Base-by-base conservation (phyloP, 495 filamentous ascomycete species). In the Penicillium canescens region DNA sequence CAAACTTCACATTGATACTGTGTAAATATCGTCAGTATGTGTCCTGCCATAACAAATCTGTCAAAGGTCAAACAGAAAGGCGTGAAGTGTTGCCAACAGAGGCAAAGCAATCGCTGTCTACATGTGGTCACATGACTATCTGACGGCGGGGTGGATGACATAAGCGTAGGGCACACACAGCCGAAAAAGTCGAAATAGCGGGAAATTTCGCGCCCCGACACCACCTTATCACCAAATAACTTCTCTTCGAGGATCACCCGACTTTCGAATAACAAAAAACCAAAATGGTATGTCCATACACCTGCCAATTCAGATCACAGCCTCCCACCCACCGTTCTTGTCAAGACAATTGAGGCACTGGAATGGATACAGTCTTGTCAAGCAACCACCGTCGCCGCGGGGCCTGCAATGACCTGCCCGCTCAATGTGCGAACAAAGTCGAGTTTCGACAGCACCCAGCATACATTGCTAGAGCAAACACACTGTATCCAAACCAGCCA, bases 221-320 rank as follows among this genome's bases (percentile, higher is more conserved):
- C 62, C 59, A 61, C 42, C 40, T 54, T 48, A 44, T 55, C 56
- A 55, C 47, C 50, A 54, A 59, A 62, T 54, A 46, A 64, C 59
- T 52, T 70, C 81, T 85, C 82, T 85, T 85, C 75, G 82, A 85
- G 82, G 82, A 85, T 73, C 68, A 79, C 75, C 78, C 80, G 80
- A 82, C 81, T 64, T 55, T 56, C 60, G 66, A 55, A 56, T 58
- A 62, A 56, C 59, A 54, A 54, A 57, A 49, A 59, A 61, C 56
- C 70, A 78, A 73, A 72, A 78, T 77, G 74, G 74, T 77, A 65
- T 50, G 70, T 64, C 28, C 8, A 31, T 31, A 10, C 7, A 5
- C 28, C 28, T 31, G 8, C 28, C 28, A 31, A 31, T 38, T 6
- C 18, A 5, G 8, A 18, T 31, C 28, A 18, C 18, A 37, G 37